These are phyloP conservation scores for Fusarium burgessii DNA, from an alignment of 2,329 filamentous ascomycete genomes.

Conservation along the genomic window DNA sequence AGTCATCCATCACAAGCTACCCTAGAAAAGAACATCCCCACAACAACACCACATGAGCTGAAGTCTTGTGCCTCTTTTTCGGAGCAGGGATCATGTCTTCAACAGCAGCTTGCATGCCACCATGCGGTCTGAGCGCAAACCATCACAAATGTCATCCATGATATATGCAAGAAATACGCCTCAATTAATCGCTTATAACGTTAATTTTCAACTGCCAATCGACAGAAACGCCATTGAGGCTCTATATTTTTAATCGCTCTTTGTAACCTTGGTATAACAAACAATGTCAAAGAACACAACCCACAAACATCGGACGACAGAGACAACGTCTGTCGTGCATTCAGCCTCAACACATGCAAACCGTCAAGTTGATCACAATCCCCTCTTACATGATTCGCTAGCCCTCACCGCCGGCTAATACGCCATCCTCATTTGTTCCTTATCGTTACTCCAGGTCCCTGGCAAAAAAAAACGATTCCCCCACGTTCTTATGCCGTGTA, in stretches of 20 bases:
- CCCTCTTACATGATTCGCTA: conserved; percentile 21
- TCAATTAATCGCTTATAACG: conserved; percentile 1
- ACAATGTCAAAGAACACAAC: not conserved
- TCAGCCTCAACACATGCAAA: conserved; percentile 24
- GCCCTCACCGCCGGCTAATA: conserved; percentile 24
- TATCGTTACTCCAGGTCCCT: conserved; percentile 18
- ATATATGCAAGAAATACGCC: conserved; percentile 10
- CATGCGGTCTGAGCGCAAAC: conserved; percentile 22
- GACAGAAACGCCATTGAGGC: not conserved
- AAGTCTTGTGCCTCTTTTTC: not conserved
- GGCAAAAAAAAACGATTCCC: not conserved
- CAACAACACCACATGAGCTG: conserved; percentile 5
- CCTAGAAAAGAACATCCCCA: conserved; percentile 16
- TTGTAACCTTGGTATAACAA: not conserved
- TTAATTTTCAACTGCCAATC: not conserved
- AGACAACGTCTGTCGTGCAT: not conserved
- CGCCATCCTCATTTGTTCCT: not conserved
- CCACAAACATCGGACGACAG: not conserved
- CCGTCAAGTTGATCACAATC: not conserved
- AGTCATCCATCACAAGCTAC: conserved; percentile 1
- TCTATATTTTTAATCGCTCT: not conserved
- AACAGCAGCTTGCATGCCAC: conserved; percentile 17
- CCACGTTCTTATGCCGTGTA: conserved; percentile 22
- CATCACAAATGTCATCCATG: conserved; percentile 6
- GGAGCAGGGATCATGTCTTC: conserved; percentile 24